Base-by-base conservation (phyloP, 208 protist genomes). In the Leishmania arabica region DNA sequence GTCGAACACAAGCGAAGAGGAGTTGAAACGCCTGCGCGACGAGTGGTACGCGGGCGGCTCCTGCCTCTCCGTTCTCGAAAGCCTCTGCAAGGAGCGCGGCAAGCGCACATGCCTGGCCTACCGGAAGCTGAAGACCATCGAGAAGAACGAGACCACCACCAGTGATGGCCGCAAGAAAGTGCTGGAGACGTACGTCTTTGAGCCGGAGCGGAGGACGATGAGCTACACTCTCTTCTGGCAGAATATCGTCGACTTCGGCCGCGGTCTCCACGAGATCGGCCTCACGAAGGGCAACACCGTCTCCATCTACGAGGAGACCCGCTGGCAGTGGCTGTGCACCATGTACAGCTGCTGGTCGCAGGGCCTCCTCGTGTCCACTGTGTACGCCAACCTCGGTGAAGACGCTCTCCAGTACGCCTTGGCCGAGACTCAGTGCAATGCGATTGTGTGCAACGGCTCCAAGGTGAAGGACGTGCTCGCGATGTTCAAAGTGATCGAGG, bases 351-450 rank as follows among this genome's bases (percentile, higher is more conserved):
- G 84, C 78, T 95, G 92, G 92, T 82, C 92, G 49, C 90, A 92
- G 65, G 82, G 80, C 49, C 56, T 96, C 74, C 86, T 95, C 71
- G 91, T 91, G 6, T 78, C 86, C 34, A 97, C 95, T 21, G 91
- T 95, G 40, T 98, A 98, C 83, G 93, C 95, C 21, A 98, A 95
- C 76, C 89, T 98, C 58, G 95, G 93, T 37, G 92, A 95, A 27
- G 90, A 92, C 5, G 91, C 92, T n/a, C 86, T 98, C 53, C 49
- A 88, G 62, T 93, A 95, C 78, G 95, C 95, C 9, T 79, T 98
- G 27, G 56, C 84, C 24, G 95, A 98, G 72, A 89, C 92, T 27
- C 81, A 92, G 66, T 92, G 91, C 73, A 58, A 79, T 13, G 90
- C 81, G 27, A 95, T 98, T 60, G 84, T 96, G 17, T 95, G 92